These are phyloP conservation scores for Pseudomassariella vexata DNA, from an alignment of 2,329 filamentous ascomycete genomes.

Conservation along the genomic window DNA sequence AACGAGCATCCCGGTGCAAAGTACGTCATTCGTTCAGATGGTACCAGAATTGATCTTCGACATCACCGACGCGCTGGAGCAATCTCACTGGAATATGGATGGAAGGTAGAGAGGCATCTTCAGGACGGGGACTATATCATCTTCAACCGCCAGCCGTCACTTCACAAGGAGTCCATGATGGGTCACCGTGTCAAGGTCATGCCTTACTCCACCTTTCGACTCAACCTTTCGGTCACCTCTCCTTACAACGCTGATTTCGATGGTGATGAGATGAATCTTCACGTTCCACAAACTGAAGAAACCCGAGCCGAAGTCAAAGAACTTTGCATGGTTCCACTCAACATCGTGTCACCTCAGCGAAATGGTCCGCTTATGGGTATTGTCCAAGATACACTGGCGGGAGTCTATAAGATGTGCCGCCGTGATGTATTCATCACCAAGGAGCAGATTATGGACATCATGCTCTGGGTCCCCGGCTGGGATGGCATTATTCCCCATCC, in stretches of 20 bases:
- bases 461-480: constrained; percentile 98
- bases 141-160: constrained; percentile 97
- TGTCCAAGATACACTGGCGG: constrained; percentile 93
- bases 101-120: constrained; percentile 97
- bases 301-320: constrained; percentile 91
- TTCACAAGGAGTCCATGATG: constrained; percentile 99
- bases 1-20: constrained; percentile 94
- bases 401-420: constrained; percentile 93
- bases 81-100: constrained; percentile 87
- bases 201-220: constrained; percentile 97
- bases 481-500: constrained; percentile 90
- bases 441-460: constrained; percentile 90
- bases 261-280: constrained; percentile 99
- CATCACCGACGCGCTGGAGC: constrained; percentile 85
- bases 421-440: constrained; percentile 87
- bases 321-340: constrained; percentile 94
- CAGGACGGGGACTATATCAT: constrained; percentile 96
- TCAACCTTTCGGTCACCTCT: constrained; percentile 95
- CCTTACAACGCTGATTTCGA: constrained; percentile 99
- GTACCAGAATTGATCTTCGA: constrained; percentile 88
- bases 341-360: constrained; percentile 96
- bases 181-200: constrained; percentile 95
- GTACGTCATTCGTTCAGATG: constrained; percentile 91
- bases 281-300: constrained; percentile 97
- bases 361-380: constrained; percentile 99